Conservation (phyloP, 768 basidiomycete genomes). For the Coprinellus micaceus region DNA sequence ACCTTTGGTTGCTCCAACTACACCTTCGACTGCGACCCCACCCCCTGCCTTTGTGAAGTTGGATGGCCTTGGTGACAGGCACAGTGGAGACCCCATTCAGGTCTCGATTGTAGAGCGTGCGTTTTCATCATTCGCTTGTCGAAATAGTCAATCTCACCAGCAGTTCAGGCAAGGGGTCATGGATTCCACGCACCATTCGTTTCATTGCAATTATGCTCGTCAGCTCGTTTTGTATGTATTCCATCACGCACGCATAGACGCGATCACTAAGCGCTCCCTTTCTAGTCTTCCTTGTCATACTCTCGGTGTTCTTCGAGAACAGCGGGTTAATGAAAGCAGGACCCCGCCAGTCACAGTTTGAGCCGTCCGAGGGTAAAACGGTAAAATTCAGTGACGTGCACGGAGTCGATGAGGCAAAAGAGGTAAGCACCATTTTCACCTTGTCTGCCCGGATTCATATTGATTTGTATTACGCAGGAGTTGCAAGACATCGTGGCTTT, state of each 20-base stretch:
- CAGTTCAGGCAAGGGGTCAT: slow-evolving; percentile 60
- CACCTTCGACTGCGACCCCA: slow-evolving; percentile 21
- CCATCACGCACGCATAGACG: neutral
- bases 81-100: slow-evolving; percentile 56
- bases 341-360: slow-evolving; percentile 76
- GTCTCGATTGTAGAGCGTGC: slow-evolving; percentile 81
- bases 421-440: slow-evolving; percentile 41
- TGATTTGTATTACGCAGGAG: slow-evolving; percentile 51
- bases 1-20: slow-evolving; percentile 18
- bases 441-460: neutral
- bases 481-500: slow-evolving; percentile 93
- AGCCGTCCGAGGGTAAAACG: slow-evolving; percentile 72
- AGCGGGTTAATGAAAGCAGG: slow-evolving; percentile 90
- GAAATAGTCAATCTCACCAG: slow-evolving; percentile 9
- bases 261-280: neutral
- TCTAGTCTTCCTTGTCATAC: slow-evolving; percentile 74
- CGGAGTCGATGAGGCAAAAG: slow-evolving; percentile 95
- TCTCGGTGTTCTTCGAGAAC: slow-evolving; percentile 90
- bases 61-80: slow-evolving; percentile 33
- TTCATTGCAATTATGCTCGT: slow-evolving; percentile 56
- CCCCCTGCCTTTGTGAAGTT: slow-evolving; percentile 39
- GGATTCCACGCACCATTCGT: slow-evolving; percentile 59
- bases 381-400: slow-evolving; percentile 96
- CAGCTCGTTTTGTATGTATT: slow-evolving; percentile 62
- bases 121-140: slow-evolving; percentile 23